Percentiles rank a stretch among this genome's conserved stretches.
Evolutionary conservation across 2,329 filamentous ascomycete genomes (phyloP).

Genomic region (Dothistroma pini): DNA sequence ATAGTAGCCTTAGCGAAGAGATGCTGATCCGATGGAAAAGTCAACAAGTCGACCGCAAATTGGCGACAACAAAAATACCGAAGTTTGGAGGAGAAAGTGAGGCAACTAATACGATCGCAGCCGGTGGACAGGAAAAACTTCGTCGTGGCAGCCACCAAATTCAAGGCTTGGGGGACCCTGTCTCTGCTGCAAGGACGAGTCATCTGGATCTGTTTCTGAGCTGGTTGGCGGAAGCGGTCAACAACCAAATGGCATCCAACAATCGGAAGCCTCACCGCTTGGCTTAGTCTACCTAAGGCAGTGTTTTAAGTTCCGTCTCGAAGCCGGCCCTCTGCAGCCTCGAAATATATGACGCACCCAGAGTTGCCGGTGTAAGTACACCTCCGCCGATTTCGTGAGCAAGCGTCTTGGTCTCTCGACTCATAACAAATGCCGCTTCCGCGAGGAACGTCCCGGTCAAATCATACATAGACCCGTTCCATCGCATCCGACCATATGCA

Average conservation of each 20-base stretch:
- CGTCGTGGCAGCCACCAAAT: background rate
- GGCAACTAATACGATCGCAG: background rate
- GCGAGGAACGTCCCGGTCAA: conserved; percentile 62
- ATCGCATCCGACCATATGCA: conserved; percentile 55
- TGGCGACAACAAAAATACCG: background rate
- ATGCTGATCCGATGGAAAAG: background rate
- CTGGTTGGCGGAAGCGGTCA: conserved; percentile 10
- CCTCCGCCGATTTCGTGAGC: conserved; percentile 59
- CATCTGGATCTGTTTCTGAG: background rate
- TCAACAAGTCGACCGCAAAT: background rate
- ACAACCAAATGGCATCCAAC: conserved; percentile 18
- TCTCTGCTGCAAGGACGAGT: background rate
- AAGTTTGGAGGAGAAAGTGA: background rate
- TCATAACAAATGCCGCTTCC: conserved; percentile 62
- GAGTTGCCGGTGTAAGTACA: conserved; percentile 66
- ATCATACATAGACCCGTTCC: conserved; percentile 61
- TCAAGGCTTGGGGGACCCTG: background rate
- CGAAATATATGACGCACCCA: conserved; percentile 66
- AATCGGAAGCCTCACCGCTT: conserved; percentile 7
- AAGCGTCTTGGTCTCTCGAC: conserved; percentile 52
- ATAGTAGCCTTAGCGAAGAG: background rate
- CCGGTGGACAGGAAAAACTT: conserved; percentile 4
- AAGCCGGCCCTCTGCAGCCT: conserved; percentile 60
- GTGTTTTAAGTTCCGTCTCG: conserved; percentile 50
- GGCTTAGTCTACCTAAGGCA: conserved; percentile 26